These are phyloP conservation scores for Pythium phragmitis DNA, from an alignment of 352 stramenopile genomes.

Conservation along the genomic window DNA sequence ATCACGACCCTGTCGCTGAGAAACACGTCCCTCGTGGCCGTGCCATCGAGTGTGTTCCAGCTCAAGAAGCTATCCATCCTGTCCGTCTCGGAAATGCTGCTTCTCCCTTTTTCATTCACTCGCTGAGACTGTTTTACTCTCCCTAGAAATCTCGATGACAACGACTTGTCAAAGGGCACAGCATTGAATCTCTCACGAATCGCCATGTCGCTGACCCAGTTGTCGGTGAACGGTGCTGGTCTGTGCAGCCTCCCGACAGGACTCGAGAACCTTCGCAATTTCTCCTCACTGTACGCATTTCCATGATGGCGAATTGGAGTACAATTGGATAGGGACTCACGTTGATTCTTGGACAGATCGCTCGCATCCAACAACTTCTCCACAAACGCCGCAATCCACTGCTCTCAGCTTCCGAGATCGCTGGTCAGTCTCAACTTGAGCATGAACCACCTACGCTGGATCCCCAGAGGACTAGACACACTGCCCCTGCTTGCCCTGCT, in stretches of 20 bases:
- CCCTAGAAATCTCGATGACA: slow-evolving; percentile 4
- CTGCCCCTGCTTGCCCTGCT: neutral
- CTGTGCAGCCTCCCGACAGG: slow-evolving; percentile 3
- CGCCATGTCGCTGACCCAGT: neutral
- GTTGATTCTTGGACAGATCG: neutral
- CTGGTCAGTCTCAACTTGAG: slow-evolving; percentile 3
- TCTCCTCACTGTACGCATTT: neutral
- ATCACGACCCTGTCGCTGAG: neutral
- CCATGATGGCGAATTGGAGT: neutral
- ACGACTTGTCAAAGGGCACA: slow-evolving; percentile 4
- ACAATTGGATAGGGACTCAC: neutral
- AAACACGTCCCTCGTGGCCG: neutral
- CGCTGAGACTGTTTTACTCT: neutral
- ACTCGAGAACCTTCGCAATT: neutral
- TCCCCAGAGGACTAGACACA: neutral
- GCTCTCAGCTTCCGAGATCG: neutral
- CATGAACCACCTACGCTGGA: neutral
- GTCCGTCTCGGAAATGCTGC: neutral
- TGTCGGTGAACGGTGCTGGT: neutral
- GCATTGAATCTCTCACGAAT: neutral
- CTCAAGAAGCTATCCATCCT: slow-evolving; percentile 1
- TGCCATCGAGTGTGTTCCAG: neutral
- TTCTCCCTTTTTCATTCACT: neutral
- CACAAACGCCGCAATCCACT: neutral
- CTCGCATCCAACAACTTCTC: slow-evolving; percentile 3